Base-by-base conservation (phyloP, 2,329 filamentous ascomycete species). In the Alternaria novae-zelandiae region DNA sequence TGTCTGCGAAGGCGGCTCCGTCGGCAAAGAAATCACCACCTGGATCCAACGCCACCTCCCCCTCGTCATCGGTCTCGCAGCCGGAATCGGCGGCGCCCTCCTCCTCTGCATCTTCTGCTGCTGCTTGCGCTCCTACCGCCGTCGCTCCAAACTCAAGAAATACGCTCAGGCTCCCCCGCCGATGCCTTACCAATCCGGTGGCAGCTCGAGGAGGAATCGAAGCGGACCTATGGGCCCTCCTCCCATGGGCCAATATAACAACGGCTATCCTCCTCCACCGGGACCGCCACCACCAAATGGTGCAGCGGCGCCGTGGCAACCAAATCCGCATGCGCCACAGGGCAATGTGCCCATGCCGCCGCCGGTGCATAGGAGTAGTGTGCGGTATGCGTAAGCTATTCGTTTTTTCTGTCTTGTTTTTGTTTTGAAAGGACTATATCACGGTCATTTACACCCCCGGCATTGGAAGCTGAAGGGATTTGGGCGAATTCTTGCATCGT, bases 1-100 rank as follows among this genome's bases (percentile, higher is more conserved):
- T 46, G 82, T 85, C 70, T 99, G 96, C 81, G 80, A 86, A 71
- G 94, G 93, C 65, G 84, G 88, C 36, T 90, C 87, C 26, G 86
- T 92, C 2, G 85, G 85, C 70, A 90, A 89, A 66, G 89, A 94
- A 80, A 89, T 96, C 66, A 84, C 83, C 57, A 86, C 86, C 64
- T 97, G 93, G 91, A 89, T 98, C 78, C 82, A 87, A 25, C 82
- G 89, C 68, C 90, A 98, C 83, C 91, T 91, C 80, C 82, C 87
- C 56, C 87, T 98, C 66, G 91, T 96, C 68, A 97, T 98, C 67
- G 94, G 92, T 23, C 83, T 98, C 11, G 88, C 87, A 6, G 83
- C 84, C 50, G 91, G 89, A 11, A 83, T 97, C 15, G 95, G 93
- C 51, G 88, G 86, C 7, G 83, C 97, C 6, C 74, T 96, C 17